phyloP scores from a whole-genome alignment of 257 asterid genomes.

The Cinchona pubescens region DNA sequence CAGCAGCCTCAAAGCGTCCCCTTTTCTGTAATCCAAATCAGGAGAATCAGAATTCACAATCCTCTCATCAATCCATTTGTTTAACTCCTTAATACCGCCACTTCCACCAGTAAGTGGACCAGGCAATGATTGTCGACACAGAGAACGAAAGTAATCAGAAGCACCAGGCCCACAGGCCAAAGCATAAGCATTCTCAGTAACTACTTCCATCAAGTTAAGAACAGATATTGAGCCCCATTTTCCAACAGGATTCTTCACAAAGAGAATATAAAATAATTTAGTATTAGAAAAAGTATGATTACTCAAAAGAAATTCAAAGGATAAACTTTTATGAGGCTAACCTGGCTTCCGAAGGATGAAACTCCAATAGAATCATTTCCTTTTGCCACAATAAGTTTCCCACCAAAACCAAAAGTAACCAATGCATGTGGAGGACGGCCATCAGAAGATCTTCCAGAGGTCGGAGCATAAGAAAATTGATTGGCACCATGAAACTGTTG shows the following conservation, averaged over 20 bases:
- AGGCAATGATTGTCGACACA: slow-evolving; percentile 65
- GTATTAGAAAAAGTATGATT: slow-evolving; percentile 13
- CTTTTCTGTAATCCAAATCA: slow-evolving; percentile 49
- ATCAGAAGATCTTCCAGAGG: slow-evolving; percentile 72
- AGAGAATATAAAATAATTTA: slow-evolving; percentile 24
- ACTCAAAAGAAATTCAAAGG: slow-evolving; percentile 15
- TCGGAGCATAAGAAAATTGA: slow-evolving; percentile 52
- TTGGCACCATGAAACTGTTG: slow-evolving; percentile 49
- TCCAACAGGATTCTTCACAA: slow-evolving; percentile 59
- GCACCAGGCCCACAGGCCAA: slow-evolving; percentile 41
- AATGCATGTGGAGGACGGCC: slow-evolving; percentile 97
- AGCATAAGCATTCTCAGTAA: slow-evolving; percentile 39
- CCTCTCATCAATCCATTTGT: slow-evolving; percentile 93
- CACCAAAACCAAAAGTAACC: slow-evolving; percentile 93
- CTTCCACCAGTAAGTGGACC: slow-evolving; percentile 93
- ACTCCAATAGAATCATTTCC: slow-evolving; percentile 41
- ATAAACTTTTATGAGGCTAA: slow-evolving; percentile 32
- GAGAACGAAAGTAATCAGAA: slow-evolving; percentile 58
- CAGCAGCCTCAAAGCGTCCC: slow-evolving; percentile 68
- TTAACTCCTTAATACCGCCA: slow-evolving; percentile 68
- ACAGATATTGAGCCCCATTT: slow-evolving; percentile 66
- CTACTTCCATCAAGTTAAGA: slow-evolving; percentile 72
- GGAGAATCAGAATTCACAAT: slow-evolving; percentile 44
- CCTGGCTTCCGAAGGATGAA: slow-evolving; percentile 71
- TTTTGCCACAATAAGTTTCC: slow-evolving; percentile 83